Percentiles rank a stretch among this genome's conserved stretches.
Conservation (phyloP, 768 basidiomycete genomes). For the Suillus luteus region DNA sequence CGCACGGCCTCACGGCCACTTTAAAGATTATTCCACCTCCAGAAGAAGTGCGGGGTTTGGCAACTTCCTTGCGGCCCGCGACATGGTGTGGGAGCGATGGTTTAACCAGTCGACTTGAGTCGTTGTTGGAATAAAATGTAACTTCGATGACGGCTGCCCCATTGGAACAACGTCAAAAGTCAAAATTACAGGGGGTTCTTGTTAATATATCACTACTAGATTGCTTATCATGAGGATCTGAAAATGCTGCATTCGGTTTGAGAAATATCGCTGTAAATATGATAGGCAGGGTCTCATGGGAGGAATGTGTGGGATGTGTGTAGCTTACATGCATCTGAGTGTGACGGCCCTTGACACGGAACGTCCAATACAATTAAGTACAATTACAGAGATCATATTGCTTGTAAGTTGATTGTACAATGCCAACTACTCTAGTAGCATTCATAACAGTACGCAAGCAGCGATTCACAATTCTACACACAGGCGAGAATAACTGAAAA, state of each 20-base stretch:
- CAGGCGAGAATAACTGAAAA: neutral
- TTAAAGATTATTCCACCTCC: neutral
- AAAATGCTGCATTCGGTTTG: neutral
- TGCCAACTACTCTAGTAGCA: neutral
- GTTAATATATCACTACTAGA: conserved; percentile 6
- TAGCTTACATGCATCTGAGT: neutral
- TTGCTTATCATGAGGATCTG: conserved; percentile 4
- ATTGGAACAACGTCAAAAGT: conserved; percentile 16
- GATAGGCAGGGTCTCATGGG: neutral
- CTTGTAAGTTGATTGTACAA: neutral
- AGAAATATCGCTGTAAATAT: neutral
- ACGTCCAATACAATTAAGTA: no score
- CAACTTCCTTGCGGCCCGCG: neutral
- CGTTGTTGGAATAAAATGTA: neutral
- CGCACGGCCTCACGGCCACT: neutral
- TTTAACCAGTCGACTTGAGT: neutral
- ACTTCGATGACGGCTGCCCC: neutral
- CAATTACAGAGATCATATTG: neutral
- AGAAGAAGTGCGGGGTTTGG: neutral
- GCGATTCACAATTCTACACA: neutral
- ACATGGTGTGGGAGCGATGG: neutral
- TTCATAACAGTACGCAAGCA: neutral
- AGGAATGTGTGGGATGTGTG: neutral
- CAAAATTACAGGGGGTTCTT: conserved; percentile 9
- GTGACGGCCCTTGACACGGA: neutral